These are phyloP conservation scores for Phialemoniopsis sp. DNA, from an alignment of 2,329 filamentous ascomycete genomes.

Conservation along the genomic window DNA sequence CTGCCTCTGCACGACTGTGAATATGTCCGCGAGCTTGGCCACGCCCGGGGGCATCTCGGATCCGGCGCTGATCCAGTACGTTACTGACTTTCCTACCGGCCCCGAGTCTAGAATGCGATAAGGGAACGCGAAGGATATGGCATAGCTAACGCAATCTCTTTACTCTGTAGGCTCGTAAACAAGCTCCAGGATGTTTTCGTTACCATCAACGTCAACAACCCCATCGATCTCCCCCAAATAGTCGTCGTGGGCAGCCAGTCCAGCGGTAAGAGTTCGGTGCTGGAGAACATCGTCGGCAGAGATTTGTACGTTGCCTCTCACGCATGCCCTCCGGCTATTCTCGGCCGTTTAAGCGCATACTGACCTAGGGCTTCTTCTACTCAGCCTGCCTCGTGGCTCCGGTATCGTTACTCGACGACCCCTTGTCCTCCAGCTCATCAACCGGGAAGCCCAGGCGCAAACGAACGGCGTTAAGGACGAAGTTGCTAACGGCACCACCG, in stretches of 20 bases:
- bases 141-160: not conserved
- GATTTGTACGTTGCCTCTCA: slow-evolving; percentile 73
- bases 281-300: slow-evolving; percentile 97
- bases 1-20: too few species aligned
- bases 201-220: slow-evolving; percentile 97
- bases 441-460: slow-evolving; percentile 63
- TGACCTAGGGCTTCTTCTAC: slow-evolving; percentile 4
- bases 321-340: slow-evolving; percentile 7
- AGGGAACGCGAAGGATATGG: too few species aligned
- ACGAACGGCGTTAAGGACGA: slow-evolving; percentile 71
- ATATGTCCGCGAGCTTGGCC: not conserved
- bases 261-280: slow-evolving; percentile 96
- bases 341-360: slow-evolving; percentile 8
- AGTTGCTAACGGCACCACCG: slow-evolving; percentile 57
- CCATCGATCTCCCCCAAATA: slow-evolving; percentile 97
- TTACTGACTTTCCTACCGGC: not conserved
- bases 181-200: slow-evolving; percentile 99
- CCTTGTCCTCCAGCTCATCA: slow-evolving; percentile 96
- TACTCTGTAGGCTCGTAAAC: slow-evolving; percentile 73
- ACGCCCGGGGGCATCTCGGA: slow-evolving; percentile 18
- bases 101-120: too few species aligned
- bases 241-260: slow-evolving; percentile 98
- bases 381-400: slow-evolving; percentile 89
- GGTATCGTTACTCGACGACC: slow-evolving; percentile 96
- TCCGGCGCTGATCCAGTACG: slow-evolving; percentile 17